phyloP scores from a whole-genome alignment of 73 alveolate genomes.

The Paraurostyla sp. region DNA sequence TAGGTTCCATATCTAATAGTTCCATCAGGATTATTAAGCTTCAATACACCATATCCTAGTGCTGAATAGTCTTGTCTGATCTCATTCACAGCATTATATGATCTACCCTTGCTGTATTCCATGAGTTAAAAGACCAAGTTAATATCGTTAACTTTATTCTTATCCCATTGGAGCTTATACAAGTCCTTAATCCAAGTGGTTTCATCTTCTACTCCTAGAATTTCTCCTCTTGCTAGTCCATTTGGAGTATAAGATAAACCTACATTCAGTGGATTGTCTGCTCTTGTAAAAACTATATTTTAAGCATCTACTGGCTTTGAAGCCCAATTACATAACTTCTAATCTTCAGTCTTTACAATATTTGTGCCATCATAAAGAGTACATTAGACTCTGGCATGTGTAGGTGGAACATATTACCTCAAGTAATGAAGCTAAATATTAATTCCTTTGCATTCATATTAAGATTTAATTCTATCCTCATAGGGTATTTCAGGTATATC shows the following conservation, averaged over 20 bases:
- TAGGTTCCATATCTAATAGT: constrained; percentile 73
- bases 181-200: constrained; percentile 45
- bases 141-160: not conserved
- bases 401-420: constrained; percentile 52
- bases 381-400: constrained; percentile 72
- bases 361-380: constrained; percentile 81
- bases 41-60: constrained; percentile 65
- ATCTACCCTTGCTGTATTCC: constrained; percentile 55
- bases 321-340: constrained; percentile 73
- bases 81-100: not conserved
- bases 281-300: constrained; percentile 48
- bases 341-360: constrained; percentile 75
- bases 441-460: constrained; percentile 73
- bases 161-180: constrained; percentile 8
- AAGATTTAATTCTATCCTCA: constrained; percentile 47
- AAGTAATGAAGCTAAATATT: constrained; percentile 73
- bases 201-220: constrained; percentile 58
- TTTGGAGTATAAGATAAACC: constrained; percentile 48
- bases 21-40: constrained; percentile 70
- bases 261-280: constrained; percentile 52
- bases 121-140: not conserved
- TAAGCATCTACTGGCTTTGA: constrained; percentile 63
- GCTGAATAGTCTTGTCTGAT: constrained; percentile 34
- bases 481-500: not conserved
- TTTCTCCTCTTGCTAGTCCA: constrained; percentile 63